Conservation (phyloP, 352 stramenopile genomes). For the Phytopythium boreale region DNA sequence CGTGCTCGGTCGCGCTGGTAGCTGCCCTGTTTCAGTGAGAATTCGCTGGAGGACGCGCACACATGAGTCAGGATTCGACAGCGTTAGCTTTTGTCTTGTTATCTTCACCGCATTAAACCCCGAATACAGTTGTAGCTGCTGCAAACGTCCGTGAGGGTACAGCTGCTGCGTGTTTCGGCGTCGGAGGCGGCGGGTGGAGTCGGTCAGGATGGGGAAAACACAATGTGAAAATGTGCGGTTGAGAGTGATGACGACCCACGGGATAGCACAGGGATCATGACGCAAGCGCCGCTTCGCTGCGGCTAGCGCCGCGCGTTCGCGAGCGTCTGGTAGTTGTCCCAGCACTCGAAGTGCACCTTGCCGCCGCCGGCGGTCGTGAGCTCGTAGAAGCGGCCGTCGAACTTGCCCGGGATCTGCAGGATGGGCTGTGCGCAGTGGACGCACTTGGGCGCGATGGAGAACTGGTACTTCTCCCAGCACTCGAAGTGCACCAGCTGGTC, state of each 20-base stretch:
- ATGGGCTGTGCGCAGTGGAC: constrained; percentile 75
- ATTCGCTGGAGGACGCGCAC: neutral
- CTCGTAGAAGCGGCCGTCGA: constrained; percentile 85
- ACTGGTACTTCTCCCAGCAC: constrained; percentile 83
- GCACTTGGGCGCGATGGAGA: constrained; percentile 66
- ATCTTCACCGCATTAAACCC: neutral
- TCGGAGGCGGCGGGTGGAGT: neutral
- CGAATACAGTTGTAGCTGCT: neutral
- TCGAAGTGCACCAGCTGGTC: constrained; percentile 80
- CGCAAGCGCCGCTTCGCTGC: neutral
- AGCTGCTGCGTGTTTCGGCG: neutral
- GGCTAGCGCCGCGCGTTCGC: constrained; percentile 14
- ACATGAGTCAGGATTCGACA: neutral
- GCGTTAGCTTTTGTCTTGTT: constrained; percentile 4
- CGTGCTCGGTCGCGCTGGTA: neutral
- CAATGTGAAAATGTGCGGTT: neutral
- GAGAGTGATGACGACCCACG: neutral
- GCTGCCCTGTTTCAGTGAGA: neutral
- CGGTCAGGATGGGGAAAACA: neutral
- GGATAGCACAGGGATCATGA: neutral
- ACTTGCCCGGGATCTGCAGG: constrained; percentile 63
- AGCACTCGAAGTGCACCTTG: constrained; percentile 88
- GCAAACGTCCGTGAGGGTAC: neutral
- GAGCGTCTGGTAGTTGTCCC: constrained; percentile 66
- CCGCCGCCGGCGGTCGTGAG: constrained; percentile 57